Evolutionary conservation across 306 rosid genomes (phyloP), one percentile per base, ranked within the genome.

Genomic region (Dalbergia cochinchinensis): DNA sequence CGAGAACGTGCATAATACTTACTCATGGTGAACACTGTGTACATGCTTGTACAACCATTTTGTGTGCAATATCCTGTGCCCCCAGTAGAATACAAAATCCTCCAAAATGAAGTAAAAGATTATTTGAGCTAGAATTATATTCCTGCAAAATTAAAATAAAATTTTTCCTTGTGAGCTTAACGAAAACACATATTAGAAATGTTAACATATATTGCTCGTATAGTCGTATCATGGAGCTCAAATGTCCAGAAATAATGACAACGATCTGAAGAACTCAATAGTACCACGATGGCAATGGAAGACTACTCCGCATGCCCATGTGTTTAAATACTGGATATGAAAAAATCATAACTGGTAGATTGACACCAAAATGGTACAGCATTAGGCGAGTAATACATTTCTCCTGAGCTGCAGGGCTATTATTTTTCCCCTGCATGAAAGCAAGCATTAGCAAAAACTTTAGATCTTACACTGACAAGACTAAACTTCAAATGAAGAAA

Each of bases 211-310:
- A 45, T 19, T 3, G 53, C 12, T 75, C 35, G 20, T n/a, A 15
- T 58, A 58, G 2, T 26, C 3, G 31, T n/a, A 26, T 1, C 31
- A 67, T 8, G 71, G 55, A 54, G 41, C 33, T 65, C 44, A 22
- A 64, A 58, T 64, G 44, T 59, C 78, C 62, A 31, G 69, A 47
- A 78, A 55, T 57, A 69, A 65, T 45, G 41, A 64, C 10, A 82
- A 12, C n/a, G 51, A 55, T 33, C 66, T 48, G 85, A 87, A 87
- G 89, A 88, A 91, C 90, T 88, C 77, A 82, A 86, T 87, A 82
- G 86, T 91, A 94, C 98, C 98, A 94, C 90, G 98, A 86, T 50
- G 98, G 98, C 86, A 91, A 80, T 39, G 96, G 97, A 82, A 94
- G 89, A 84, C 89, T 90, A 82, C 83, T 94, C 20, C 10, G 83